These are phyloP conservation scores for Wickerhamiella shivajii DNA, from an alignment of 805 yeast species.

Conservation along the genomic window DNA sequence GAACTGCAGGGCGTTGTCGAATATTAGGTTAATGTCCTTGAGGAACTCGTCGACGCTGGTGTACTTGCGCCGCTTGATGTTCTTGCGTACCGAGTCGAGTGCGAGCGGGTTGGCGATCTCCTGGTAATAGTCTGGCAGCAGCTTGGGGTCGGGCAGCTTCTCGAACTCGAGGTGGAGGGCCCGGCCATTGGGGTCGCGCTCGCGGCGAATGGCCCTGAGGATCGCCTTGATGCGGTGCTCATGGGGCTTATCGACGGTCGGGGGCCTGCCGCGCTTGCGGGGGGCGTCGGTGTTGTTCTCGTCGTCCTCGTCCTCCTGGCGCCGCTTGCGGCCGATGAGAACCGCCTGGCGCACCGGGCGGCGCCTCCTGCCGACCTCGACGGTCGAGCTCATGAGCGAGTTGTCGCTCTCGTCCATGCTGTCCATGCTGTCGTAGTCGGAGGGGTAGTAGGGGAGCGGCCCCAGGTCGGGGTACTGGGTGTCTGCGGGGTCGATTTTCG, in stretches of 20 bases:
- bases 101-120: slow-evolving; percentile 30
- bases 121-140: slow-evolving; percentile 36
- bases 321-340: slow-evolving; percentile 13
- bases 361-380: slow-evolving; percentile 17
- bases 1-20: slow-evolving; percentile 57
- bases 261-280: slow-evolving; percentile 76
- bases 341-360: slow-evolving; percentile 19
- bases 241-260: slow-evolving; percentile 78
- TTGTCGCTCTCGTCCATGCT: slow-evolving; percentile 16
- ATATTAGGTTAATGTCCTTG: slow-evolving; percentile 59
- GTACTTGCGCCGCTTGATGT: slow-evolving; percentile 76
- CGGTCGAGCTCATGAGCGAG: slow-evolving; percentile 20
- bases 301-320: slow-evolving; percentile 21
- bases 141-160: slow-evolving; percentile 57
- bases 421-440: slow-evolving; percentile 4
- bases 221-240: slow-evolving; percentile 85
- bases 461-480: slow-evolving; percentile 52
- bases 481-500: slow-evolving; percentile 23
- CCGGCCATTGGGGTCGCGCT: slow-evolving; percentile 38
- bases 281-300: slow-evolving; percentile 27
- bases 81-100: slow-evolving; percentile 43
- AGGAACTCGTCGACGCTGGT: slow-evolving; percentile 60
- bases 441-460: slow-evolving; percentile 39
- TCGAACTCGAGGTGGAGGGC: slow-evolving; percentile 54
- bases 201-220: slow-evolving; percentile 64